A percentile compares a stretch with the other conserved stretches of the same genome.
These are phyloP conservation scores for Fraxinus sp. DNA, from an alignment of 305 asterid species.

Conservation along the genomic window DNA sequence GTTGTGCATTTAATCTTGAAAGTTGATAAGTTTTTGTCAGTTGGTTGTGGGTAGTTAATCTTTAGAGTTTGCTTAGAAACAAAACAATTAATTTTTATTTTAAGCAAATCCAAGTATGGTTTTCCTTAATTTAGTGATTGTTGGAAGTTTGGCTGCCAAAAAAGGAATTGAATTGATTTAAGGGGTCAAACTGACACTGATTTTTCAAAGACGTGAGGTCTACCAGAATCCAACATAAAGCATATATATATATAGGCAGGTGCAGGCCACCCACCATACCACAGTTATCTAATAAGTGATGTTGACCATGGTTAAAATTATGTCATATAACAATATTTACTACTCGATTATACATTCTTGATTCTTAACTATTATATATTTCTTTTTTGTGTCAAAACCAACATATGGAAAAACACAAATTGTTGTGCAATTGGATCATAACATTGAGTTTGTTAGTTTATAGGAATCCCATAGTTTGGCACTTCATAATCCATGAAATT, in stretches of 20 bases:
- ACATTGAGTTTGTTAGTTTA: not conserved
- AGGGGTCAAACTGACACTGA: not conserved
- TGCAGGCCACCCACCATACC: slow-evolving; percentile 21
- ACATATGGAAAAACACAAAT: not conserved
- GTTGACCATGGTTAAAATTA: not conserved
- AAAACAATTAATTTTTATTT: not conserved
- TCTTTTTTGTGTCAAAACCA: not conserved
- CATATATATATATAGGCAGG: not conserved
- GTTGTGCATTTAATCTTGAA: not conserved
- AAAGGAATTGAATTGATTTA: not conserved
- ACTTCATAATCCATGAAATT: not conserved
- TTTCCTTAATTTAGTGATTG: not conserved
- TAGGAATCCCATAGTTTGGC: not conserved
- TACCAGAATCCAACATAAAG: slow-evolving; percentile 23
- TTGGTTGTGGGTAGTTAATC: slow-evolving; percentile 25
- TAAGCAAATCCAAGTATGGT: not conserved
- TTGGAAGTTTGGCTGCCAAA: slow-evolving; percentile 5
- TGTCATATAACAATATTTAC: not conserved
- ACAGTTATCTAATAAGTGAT: not conserved
- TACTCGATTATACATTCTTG: not conserved
- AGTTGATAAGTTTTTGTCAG: not conserved
- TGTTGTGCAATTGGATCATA: not conserved
- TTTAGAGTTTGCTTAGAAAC: not conserved
- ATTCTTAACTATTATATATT: not conserved
- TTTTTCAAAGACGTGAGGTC: not conserved